These are phyloP conservation scores for Grammothele lineata DNA, from an alignment of 768 basidiomycete genomes.

Conservation along the genomic window DNA sequence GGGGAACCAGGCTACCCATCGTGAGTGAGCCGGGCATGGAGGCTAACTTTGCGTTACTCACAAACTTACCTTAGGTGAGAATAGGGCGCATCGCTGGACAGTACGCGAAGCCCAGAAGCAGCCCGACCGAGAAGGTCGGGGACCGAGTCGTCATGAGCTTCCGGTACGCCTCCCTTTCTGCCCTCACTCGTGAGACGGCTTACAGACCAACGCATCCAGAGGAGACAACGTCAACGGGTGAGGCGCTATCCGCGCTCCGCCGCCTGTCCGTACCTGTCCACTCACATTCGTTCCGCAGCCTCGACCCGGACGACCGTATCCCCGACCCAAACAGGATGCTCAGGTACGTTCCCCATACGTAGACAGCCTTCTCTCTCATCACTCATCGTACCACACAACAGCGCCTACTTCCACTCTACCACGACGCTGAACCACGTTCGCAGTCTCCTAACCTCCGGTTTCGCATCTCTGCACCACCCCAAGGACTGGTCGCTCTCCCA, in stretches of 20 bases:
- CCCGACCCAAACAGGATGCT: slow-evolving; percentile 90
- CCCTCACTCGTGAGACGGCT: neutral
- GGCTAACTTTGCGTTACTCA: neutral
- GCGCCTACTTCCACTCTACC: slow-evolving; percentile 95
- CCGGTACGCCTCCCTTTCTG: slow-evolving; percentile 46
- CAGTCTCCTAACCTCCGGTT: slow-evolving; percentile 83
- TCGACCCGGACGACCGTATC: slow-evolving; percentile 71
- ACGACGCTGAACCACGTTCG: slow-evolving; percentile 93
- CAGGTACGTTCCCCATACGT: slow-evolving; percentile 38
- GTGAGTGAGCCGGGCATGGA: slow-evolving; percentile 40
- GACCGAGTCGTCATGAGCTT: slow-evolving; percentile 81
- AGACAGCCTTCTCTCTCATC: too few species aligned
- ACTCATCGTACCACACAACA: slow-evolving; percentile 24
- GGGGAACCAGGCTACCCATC: slow-evolving; percentile 91
- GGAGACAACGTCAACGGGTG: slow-evolving; percentile 97
- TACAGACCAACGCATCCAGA: slow-evolving; percentile 35
- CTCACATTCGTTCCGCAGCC: slow-evolving; percentile 32
- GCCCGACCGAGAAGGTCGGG: slow-evolving; percentile 71
- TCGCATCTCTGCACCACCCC: slow-evolving; percentile 89
- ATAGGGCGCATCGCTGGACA: slow-evolving; percentile 94
- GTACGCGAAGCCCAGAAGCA: slow-evolving; percentile 92
- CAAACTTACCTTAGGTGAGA: slow-evolving; percentile 46
- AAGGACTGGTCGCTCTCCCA: slow-evolving; percentile 90
- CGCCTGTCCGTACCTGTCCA: too few species aligned
- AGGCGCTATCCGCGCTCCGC: slow-evolving; percentile 22